phyloP scores from a whole-genome alignment of 768 basidiomycete species.

The Mycena filopes region DNA sequence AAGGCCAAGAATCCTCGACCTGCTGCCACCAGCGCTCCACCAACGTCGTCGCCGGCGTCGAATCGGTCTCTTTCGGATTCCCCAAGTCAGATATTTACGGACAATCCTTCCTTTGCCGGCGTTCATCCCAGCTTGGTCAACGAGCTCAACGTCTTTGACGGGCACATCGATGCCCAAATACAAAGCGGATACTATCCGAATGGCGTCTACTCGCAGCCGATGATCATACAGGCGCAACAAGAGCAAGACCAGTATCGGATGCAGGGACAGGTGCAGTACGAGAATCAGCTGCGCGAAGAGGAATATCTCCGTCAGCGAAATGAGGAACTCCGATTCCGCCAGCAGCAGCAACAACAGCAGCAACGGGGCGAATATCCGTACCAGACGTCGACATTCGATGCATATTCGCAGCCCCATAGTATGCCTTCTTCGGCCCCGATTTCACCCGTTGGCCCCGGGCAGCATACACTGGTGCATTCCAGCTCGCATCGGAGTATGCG shows the following conservation, averaged over 20 bases:
- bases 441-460: conserved; percentile 17
- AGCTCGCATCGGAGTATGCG: conserved; percentile 36
- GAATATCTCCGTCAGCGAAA: conserved; percentile 39
- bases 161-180: conserved; percentile 61
- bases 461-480: conserved; percentile 30
- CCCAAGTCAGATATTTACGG: conserved; percentile 43
- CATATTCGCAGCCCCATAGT: conserved; percentile 22
- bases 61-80: conserved; percentile 45
- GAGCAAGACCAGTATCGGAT: conserved; percentile 38
- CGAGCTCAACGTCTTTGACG: conserved; percentile 68
- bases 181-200: conserved; percentile 54
- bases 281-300: conserved; percentile 42
- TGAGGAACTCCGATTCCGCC: conserved; percentile 33
- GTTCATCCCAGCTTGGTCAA: conserved; percentile 67
- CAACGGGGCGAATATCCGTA: conserved; percentile 35
- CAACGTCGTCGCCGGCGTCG: conserved; percentile 31
- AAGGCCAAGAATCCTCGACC: conserved; percentile 44
- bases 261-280: conserved; percentile 39
- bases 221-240: conserved; percentile 37
- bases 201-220: conserved; percentile 46
- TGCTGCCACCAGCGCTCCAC: conserved; percentile 7
- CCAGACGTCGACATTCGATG: conserved; percentile 24
- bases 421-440: conserved; percentile 18
- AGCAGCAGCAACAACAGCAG: conserved; percentile 37
- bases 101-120: conserved; percentile 55